Conservation (phyloP, 2,329 filamentous ascomycete genomes). For the Chrysoporthe cubensis region DNA sequence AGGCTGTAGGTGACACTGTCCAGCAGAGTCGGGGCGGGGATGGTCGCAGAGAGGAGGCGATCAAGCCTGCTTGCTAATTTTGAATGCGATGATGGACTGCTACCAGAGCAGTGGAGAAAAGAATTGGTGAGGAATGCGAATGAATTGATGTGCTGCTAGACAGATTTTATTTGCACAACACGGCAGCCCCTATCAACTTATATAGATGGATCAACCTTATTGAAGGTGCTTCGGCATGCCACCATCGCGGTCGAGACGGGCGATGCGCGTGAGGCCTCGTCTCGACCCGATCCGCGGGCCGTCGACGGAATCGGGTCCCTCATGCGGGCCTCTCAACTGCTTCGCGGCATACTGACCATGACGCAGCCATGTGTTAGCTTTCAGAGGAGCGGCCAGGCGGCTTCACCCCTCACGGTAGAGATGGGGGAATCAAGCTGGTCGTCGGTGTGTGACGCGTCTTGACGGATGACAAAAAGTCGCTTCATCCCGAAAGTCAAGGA, state of each 20-base stretch:
- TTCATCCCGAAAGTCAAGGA: too few relatives aligned
- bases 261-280: background rate
- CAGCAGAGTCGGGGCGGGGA: background rate
- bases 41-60: background rate
- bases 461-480: background rate
- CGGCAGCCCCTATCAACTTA: background rate
- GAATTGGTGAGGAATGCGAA: background rate
- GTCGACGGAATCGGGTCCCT: background rate
- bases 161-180: background rate
- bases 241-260: background rate
- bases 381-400: background rate
- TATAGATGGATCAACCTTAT: background rate
- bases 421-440: background rate
- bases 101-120: constrained; percentile 5
- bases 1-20: background rate
- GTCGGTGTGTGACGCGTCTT: background rate
- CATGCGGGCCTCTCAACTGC: background rate
- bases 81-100: background rate
- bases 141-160: background rate
- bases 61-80: constrained; percentile 7
- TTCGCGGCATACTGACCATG: background rate
- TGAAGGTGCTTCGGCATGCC: background rate
- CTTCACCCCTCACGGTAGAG: background rate
- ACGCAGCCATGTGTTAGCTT: background rate
- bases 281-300: background rate